These are phyloP conservation scores for Erythrobasidium yunnanense DNA, from an alignment of 768 basidiomycete genomes.

Conservation along the genomic window DNA sequence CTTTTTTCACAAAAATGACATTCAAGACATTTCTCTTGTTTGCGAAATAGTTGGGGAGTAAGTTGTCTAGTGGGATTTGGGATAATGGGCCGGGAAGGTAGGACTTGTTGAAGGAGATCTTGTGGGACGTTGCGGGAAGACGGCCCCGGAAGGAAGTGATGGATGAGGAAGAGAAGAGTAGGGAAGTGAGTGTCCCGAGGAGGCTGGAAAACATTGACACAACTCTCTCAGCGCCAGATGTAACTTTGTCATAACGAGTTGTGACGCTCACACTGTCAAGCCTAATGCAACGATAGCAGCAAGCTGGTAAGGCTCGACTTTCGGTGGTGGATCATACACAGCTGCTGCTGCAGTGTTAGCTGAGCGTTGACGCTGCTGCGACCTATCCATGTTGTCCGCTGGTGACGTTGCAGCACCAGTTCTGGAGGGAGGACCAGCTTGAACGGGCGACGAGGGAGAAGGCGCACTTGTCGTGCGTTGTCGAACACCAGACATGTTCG, in stretches of 20 bases:
- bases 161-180: constrained; percentile 15
- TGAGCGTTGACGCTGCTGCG: too few relatives aligned
- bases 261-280: constrained; percentile 7
- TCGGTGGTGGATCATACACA: constrained; percentile 3
- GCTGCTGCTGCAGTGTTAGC: too few relatives aligned
- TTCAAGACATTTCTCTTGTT: constrained; percentile 72
- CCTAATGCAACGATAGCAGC: background rate
- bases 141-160: constrained; percentile 35
- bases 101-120: constrained; percentile 3
- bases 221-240: too few relatives aligned
- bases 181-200: constrained; percentile 28
- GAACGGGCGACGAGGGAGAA: background rate
- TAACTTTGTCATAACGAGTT: too few relatives aligned
- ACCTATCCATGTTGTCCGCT: background rate
- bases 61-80: constrained; percentile 36
- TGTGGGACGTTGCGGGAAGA: constrained; percentile 25
- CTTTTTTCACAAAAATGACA: constrained; percentile 72
- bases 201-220: background rate
- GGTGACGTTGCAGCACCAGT: background rate
- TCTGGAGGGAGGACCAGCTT: background rate
- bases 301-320: constrained; percentile 10
- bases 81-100: constrained; percentile 19
- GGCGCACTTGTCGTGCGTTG: background rate
- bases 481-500: background rate
- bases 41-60: constrained; percentile 49